Base-by-base conservation (phyloP, 2,329 filamentous ascomycete species). In the Aspergillus quadrilineatus region DNA sequence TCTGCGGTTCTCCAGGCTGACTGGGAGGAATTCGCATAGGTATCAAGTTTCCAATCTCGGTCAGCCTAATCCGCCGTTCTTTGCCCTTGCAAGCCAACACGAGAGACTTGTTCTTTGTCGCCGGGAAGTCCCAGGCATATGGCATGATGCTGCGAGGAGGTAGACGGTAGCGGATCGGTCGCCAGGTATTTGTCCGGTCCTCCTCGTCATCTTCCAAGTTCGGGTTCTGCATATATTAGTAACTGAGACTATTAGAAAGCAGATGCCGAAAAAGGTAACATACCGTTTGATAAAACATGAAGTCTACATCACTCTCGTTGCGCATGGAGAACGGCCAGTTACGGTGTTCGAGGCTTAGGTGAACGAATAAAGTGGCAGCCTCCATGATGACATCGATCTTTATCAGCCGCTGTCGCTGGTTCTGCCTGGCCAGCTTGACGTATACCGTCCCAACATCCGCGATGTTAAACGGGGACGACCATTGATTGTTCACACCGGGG, bases 271-370 rank as follows among this genome's bases (percentile, higher is more conserved):
- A 4, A 41, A 22, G 34, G 26, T 2, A 30, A 63, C 67, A 58
- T 63, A 69, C 89, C 15, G 91, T 89, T 73, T 99, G 94, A 79
- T 89, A 96, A 77, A 99, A 99, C 48, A 93, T 88, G 73, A 97
- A 97, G 69, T 97, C 94, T 26, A 89, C 89, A 67, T 97, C 93
- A 68, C 93, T 97, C 77, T 97, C 94, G 69, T 99, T 99, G 62
- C 94, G 89, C 87, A 99, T 97, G 0, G 92, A 97, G 76, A 94
- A 99, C 0, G 94, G 94, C 94, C 94, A 99, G 69, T 96, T 91
- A 73, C 94, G 95, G 5, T 85, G 92, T 76, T 99, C 94, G 63
- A 93, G 80, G 68, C 87, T 94, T 57, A 99, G 82, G 67, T 96
- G 90, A 34, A 97, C 74, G 80, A 97, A 99, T 41, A 99, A 88